Evolutionary conservation across 192 early-diverging fungal genomes (phyloP).

Genomic region (Chytriomyces sp.): DNA sequence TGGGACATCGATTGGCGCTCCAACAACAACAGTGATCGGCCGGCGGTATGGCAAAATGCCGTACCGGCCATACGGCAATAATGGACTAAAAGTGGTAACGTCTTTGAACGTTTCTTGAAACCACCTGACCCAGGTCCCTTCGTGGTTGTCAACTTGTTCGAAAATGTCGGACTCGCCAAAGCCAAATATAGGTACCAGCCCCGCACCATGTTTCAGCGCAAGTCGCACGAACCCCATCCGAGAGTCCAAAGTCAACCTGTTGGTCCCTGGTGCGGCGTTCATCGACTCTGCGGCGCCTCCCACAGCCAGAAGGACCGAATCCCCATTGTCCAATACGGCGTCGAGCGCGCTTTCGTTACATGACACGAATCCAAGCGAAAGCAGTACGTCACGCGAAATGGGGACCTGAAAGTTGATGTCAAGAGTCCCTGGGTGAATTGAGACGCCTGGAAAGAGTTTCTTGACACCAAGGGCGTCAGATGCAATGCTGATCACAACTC

Average conservation of each 20-base stretch:
- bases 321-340: not conserved
- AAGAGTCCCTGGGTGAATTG: slow-evolving; percentile 17
- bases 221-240: slow-evolving; percentile 89
- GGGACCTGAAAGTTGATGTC: slow-evolving; percentile 29
- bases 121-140: slow-evolving; percentile 65
- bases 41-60: slow-evolving; percentile 56
- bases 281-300: slow-evolving; percentile 88
- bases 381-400: slow-evolving; percentile 25
- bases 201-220: slow-evolving; percentile 79
- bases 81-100: slow-evolving; percentile 40
- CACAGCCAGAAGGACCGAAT: slow-evolving; percentile 78
- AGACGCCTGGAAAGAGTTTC: slow-evolving; percentile 22
- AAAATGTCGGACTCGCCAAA: slow-evolving; percentile 96
- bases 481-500: slow-evolving; percentile 49
- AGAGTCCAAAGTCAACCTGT: slow-evolving; percentile 33
- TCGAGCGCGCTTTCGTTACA: slow-evolving; percentile 9
- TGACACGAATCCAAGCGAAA: slow-evolving; percentile 27
- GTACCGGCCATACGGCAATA: slow-evolving; percentile 80
- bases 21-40: slow-evolving; percentile 39
- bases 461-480: slow-evolving; percentile 28
- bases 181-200: slow-evolving; percentile 83
- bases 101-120: slow-evolving; percentile 76
- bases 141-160: slow-evolving; percentile 70
- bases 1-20: slow-evolving; percentile 57
- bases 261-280: slow-evolving; percentile 22